Evolutionary conservation across 495 filamentous ascomycete genomes (phyloP).

Genomic region (Penicillium parvum): DNA sequence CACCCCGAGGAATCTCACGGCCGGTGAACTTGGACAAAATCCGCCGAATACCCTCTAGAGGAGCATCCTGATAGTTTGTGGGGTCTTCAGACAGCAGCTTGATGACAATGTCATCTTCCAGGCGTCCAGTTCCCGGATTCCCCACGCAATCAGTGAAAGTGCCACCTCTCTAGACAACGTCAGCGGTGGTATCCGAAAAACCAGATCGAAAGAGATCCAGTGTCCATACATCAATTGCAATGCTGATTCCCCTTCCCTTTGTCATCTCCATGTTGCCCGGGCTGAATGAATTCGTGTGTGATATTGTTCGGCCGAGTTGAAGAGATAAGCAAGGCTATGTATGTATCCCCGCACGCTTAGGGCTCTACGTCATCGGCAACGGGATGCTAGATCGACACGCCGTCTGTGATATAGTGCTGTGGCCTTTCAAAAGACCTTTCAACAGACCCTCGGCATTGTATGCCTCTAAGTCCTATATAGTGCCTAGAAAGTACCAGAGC

Average conservation of each 20-base stretch:
- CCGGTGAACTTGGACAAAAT: slow-evolving; percentile 71
- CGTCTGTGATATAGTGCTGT: too few relatives aligned
- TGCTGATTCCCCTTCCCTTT: slow-evolving; percentile 16
- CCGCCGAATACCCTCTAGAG: slow-evolving; percentile 76
- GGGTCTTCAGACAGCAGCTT: slow-evolving; percentile 82
- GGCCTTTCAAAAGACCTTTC: too few relatives aligned
- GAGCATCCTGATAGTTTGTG: slow-evolving; percentile 74
- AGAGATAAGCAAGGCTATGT: neutral
- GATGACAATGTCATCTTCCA: slow-evolving; percentile 55
- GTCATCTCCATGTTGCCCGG: slow-evolving; percentile 1
- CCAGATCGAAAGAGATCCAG: neutral
- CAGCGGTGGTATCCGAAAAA: neutral
- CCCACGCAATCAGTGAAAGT: slow-evolving; percentile 29
- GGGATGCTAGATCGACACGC: too few relatives aligned
- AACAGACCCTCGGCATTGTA: too few relatives aligned
- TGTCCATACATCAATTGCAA: slow-evolving; percentile 25
- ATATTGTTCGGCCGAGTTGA: neutral
- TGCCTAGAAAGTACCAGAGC: too few relatives aligned
- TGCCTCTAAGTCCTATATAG: too few relatives aligned
- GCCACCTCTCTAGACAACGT: slow-evolving; percentile 17
- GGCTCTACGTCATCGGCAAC: slow-evolving; percentile 6
- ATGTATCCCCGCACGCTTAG: slow-evolving; percentile 3
- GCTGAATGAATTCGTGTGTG: neutral
- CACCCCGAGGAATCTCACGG: slow-evolving; percentile 68
- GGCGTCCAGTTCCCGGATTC: slow-evolving; percentile 19